A percentile compares a stretch with the other conserved stretches of the same genome.
phyloP scores from a whole-genome alignment of 805 yeast genomes.

The Pichia heedii region DNA sequence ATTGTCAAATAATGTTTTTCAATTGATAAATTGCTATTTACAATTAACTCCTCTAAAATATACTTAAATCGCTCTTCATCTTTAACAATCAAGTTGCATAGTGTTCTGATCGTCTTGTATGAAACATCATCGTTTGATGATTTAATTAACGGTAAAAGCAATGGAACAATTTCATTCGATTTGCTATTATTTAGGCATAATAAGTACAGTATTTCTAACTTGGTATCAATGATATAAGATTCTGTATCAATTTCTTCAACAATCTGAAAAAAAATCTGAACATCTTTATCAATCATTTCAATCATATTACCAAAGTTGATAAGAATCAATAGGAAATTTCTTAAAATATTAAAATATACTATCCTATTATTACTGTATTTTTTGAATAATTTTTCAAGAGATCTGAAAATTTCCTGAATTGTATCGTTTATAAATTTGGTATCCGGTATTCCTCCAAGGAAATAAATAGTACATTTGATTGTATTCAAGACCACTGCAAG shows the following conservation, averaged over 20 bases:
- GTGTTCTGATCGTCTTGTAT: constrained; percentile 77
- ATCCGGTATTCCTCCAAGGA: background rate
- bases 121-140: constrained; percentile 27
- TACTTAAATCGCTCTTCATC: constrained; percentile 4
- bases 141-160: background rate
- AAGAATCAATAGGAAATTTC: constrained; percentile 4
- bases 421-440: background rate
- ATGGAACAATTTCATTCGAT: background rate
- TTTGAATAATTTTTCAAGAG: background rate
- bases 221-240: constrained; percentile 80
- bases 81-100: constrained; percentile 83
- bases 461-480: constrained; percentile 4
- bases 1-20: constrained; percentile 3
- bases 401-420: background rate
- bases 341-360: constrained; percentile 2
- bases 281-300: background rate
- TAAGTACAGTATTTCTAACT: constrained; percentile 75
- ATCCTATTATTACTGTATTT: background rate
- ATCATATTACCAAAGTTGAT: background rate
- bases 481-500: constrained; percentile 3
- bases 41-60: background rate
- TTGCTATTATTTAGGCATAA: constrained; percentile 39
- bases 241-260: constrained; percentile 49
- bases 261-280: background rate
- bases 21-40: background rate